Evolutionary conservation across 1,139 yeast species (phyloP), one percentile per base, ranked within the genome.

Genomic region (Candida sanyaensis): DNA sequence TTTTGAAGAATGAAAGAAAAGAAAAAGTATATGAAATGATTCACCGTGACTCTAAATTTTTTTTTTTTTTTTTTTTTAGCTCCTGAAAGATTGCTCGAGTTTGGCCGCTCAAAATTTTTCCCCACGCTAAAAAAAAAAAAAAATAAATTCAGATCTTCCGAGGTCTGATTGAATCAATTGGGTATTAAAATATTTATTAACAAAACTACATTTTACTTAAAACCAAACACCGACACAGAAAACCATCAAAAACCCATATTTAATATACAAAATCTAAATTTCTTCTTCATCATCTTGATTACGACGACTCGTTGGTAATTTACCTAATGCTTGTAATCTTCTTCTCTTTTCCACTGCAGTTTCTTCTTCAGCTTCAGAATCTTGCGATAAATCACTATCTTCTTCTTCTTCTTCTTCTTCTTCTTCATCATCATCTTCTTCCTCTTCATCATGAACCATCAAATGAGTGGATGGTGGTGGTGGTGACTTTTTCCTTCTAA

Each of bases 241-340:
- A 17, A 17, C 21, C 9, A 33, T 8, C 13, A 13, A 33, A 33
- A 31, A 7, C 13, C 37, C 6, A 3, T 2, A 21, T 36, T 28
- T 36, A 36, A 11, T 13, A 12, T 8, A 26, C 37, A 41, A n/a
- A 21, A 9, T 41, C 37, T 37, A 30, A 23, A 13, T 8, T 27
- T 36, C 44, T 52, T 83, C 87, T 56, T 84, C 89, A 56, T 84
- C 90, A 56, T 81, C 81, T 26, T 72, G 77, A 43, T 69, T 75
- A 45, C 78, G 66, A 47, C 85, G 69, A 10, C 63, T 66, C 3
- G 71, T 65, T 3, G 71, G 67, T 28, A 78, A 54, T 33, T 63
- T 68, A 8, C 96, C 96, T 54, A 91, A 75, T 1, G 97, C 97
- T 3, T 93, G 92, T 53, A 89, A 68, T 55, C 97, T 80, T 60